Evolutionary conservation across 2,329 filamentous ascomycete species (phyloP), one percentile per base, ranked within the genome.

Genomic region (Phialophora chinensis): DNA sequence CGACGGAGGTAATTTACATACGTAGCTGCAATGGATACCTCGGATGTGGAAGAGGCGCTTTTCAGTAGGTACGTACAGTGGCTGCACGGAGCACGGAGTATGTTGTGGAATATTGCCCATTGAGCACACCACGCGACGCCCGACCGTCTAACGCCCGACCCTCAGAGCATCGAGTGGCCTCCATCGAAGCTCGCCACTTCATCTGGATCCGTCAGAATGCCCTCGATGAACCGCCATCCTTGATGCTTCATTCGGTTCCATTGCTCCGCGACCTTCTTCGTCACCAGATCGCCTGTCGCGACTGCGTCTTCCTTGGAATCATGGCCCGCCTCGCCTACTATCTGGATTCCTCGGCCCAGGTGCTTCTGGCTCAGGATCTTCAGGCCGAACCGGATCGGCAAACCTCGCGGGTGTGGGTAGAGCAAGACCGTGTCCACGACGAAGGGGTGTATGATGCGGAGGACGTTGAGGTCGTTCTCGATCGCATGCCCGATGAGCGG

Each of bases 281-380:
- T 83, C 0, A 96, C 91, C 60, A 99, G 78, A 67, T 98, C 93
- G 0, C 94, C 95, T 0, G 96, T 94, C 0, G 93, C 91, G 55
- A 90, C 86, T 0, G 95, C 92, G 75, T 99, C 95, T 77, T 99
- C 95, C 29, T 90, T 90, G 29, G 92, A 96, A 79, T 99, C 95
- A 77, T 99, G 95, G 0, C 95, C 95, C 23, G 78, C 72, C 66
- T 81, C 80, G 12, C 81, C 85, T 52, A 89, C 90, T 42, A 87
- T 87, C 78, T 99, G 95, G 44, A 99, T 97, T 61, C 89, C 86
- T 29, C 89, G 84, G 64, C 88, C 85, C 6, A 99, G 84, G 67
- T 90, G 82, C n/a, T 80, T 82, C 56, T 88, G 85, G 75, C 90
- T 89, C 0, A 99, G 86, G 66, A 82, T 82, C 74, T 91, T 92